A percentile compares a stretch with the other conserved stretches of the same genome.
phyloP scores from a whole-genome alignment of 805 yeast species.

The Huiozyma naganishii region DNA sequence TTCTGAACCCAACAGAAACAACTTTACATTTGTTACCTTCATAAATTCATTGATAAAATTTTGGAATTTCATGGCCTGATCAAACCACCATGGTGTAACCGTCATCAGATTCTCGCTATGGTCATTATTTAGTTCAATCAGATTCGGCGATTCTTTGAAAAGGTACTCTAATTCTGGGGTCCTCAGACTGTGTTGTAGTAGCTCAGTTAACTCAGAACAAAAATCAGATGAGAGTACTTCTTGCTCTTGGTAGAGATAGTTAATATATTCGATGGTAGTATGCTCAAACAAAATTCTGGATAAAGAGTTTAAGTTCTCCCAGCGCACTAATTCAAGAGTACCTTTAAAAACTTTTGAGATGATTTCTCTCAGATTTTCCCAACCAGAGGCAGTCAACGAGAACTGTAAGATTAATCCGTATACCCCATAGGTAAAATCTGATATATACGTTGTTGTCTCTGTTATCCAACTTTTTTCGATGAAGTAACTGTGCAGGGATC shows the following conservation, averaged over 20 bases:
- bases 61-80: constrained; percentile 30
- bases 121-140: constrained; percentile 12
- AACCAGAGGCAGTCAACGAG: constrained; percentile 38
- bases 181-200: constrained; percentile 30
- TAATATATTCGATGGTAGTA: constrained; percentile 36
- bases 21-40: constrained; percentile 23
- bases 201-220: constrained; percentile 31
- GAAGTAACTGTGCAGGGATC: constrained; percentile 37
- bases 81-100: constrained; percentile 35
- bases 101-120: constrained; percentile 7
- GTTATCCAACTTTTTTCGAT: constrained; percentile 28
- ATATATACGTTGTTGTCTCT: constrained; percentile 33
- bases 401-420: constrained; percentile 40
- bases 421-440: constrained; percentile 29
- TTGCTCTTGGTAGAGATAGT: constrained; percentile 34
- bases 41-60: constrained; percentile 25
- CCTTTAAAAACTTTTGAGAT: constrained; percentile 26
- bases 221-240: constrained; percentile 37
- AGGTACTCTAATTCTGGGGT: constrained; percentile 30
- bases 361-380: constrained; percentile 27
- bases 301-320: constrained; percentile 17
- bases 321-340: constrained; percentile 10
- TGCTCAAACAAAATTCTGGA: constrained; percentile 38
- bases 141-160: constrained; percentile 31
- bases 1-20: constrained; percentile 28